These are phyloP conservation scores for Citrullus mucosospermus DNA, from an alignment of 306 rosid genomes.

Conservation along the genomic window DNA sequence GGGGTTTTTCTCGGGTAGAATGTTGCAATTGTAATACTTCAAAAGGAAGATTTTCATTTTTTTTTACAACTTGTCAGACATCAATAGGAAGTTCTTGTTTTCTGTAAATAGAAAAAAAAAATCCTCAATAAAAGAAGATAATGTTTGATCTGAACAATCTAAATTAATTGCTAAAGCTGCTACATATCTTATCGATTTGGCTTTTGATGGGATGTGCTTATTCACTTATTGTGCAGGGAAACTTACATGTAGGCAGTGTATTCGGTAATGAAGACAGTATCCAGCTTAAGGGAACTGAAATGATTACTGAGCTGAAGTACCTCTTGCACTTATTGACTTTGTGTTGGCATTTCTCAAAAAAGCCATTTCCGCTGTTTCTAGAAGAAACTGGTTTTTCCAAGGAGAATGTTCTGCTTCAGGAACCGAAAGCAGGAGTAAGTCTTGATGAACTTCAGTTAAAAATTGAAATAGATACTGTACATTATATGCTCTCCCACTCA, in stretches of 20 bases:
- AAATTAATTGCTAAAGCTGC: neutral
- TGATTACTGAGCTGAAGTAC: conserved; percentile 52
- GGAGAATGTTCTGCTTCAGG: conserved; percentile 78
- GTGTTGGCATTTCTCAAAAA: conserved; percentile 95
- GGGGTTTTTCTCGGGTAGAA: neutral
- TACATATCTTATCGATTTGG: neutral
- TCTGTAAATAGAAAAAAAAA: neutral
- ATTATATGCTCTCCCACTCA: neutral
- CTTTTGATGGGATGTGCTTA: conserved; percentile 4
- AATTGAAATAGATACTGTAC: neutral
- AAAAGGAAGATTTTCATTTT: neutral
- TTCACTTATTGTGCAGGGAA: conserved; percentile 41
- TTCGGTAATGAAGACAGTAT: conserved; percentile 67
- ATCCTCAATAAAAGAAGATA: neutral
- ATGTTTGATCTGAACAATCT: neutral
- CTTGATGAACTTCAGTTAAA: neutral
- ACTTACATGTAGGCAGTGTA: conserved; percentile 58
- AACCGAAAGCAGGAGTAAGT: conserved; percentile 93
- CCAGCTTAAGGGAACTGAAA: conserved; percentile 55
- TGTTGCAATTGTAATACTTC: neutral
- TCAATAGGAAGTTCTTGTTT: neutral
- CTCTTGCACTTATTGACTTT: conserved; percentile 62
- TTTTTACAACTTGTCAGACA: neutral
- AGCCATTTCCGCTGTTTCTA: conserved; percentile 61
- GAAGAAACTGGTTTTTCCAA: conserved; percentile 68